phyloP scores from a whole-genome alignment of 2,329 filamentous ascomycete genomes.

The Colletotrichum cuscutae region DNA sequence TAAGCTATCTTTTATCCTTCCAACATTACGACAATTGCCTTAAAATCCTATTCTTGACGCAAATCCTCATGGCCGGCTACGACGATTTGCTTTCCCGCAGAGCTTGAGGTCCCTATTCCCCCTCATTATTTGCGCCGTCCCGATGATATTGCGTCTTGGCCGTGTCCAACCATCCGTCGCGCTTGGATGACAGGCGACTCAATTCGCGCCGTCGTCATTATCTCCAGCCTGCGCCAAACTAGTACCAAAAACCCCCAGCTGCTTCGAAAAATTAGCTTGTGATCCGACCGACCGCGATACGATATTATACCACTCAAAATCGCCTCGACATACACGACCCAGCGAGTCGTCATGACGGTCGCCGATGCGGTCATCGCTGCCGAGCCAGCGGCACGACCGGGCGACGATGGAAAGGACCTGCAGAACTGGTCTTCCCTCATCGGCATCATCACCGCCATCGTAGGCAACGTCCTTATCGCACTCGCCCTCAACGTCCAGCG shows the following conservation, averaged over 20 bases:
- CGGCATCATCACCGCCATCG: constrained; percentile 91
- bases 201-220: constrained; percentile 22
- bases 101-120: neutral
- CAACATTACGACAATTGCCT: neutral
- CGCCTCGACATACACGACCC: neutral
- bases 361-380: constrained; percentile 23
- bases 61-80: constrained; percentile 32
- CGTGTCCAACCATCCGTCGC: constrained; percentile 27
- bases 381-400: constrained; percentile 27
- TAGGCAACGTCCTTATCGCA: constrained; percentile 93
- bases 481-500: constrained; percentile 96
- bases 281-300: neutral
- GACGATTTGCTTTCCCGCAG: constrained; percentile 10
- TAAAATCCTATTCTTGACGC: constrained; percentile 1
- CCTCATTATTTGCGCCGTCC: constrained; percentile 14
- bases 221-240: constrained; percentile 25
- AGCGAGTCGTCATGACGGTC: constrained; percentile 19
- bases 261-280: constrained; percentile 10
- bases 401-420: constrained; percentile 58
- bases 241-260: constrained; percentile 4
- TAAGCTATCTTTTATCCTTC: neutral
- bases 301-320: neutral
- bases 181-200: constrained; percentile 30
- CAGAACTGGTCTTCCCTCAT: constrained; percentile 92
- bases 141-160: constrained; percentile 29